phyloP scores from a whole-genome alignment of 2,329 filamentous ascomycete species.

The Neofusicoccum sp. region DNA sequence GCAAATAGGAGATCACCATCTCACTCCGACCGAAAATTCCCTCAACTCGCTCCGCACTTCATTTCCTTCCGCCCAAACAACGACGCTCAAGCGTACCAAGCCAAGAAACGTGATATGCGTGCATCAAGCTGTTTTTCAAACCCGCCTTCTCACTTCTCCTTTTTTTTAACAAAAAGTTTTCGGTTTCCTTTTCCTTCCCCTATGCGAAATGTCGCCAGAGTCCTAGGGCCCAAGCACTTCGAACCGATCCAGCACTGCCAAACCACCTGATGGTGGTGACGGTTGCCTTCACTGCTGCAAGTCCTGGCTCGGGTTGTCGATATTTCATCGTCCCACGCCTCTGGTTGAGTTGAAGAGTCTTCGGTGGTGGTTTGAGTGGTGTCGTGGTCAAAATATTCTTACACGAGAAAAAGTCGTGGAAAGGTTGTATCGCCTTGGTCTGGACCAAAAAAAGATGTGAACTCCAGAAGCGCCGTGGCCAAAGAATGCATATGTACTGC shows the following conservation, averaged over 20 bases:
- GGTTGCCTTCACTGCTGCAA: conserved; percentile 36
- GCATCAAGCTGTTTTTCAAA: conserved; percentile 35
- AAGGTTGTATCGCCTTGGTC: neutral
- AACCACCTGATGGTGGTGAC: conserved; percentile 27
- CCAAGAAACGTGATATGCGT: conserved; percentile 23
- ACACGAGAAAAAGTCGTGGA: neutral
- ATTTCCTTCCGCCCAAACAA: conserved; percentile 21
- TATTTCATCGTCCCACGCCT: conserved; percentile 42
- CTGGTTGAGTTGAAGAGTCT: conserved; percentile 18
- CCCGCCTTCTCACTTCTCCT: neutral
- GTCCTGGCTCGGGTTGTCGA: conserved; percentile 34
- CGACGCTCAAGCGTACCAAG: conserved; percentile 36
- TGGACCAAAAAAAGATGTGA: neutral
- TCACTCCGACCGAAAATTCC: too few relatives aligned
- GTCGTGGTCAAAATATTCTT: neutral
- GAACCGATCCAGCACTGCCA: conserved; percentile 33
- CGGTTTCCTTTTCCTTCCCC: conserved; percentile 22
- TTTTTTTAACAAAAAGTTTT: conserved; percentile 7
- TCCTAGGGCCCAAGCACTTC: conserved; percentile 38
- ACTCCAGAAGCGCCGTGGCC: neutral
- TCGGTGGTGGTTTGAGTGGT: neutral
- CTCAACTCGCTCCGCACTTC: conserved; percentile 13
- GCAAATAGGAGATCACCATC: too few relatives aligned
- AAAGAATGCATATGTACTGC: neutral
- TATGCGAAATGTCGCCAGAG: conserved; percentile 30